phyloP scores from a whole-genome alignment of 441 rosid species.

The Populus hybrid region DNA sequence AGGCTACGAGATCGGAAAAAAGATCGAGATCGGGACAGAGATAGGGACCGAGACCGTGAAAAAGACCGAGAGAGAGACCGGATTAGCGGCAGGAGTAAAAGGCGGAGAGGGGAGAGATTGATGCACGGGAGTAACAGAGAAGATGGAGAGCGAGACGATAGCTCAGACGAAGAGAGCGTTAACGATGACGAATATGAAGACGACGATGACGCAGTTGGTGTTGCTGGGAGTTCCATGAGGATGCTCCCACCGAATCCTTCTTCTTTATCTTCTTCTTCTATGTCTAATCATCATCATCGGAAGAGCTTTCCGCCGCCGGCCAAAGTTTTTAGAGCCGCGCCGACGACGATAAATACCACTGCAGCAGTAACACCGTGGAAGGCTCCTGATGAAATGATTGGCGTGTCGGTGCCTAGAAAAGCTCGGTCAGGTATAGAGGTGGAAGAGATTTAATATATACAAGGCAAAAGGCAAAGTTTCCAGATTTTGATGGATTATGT shows the following conservation, averaged over 20 bases:
- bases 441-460: slow-evolving; percentile 45
- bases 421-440: slow-evolving; percentile 99
- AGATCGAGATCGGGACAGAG: slow-evolving; percentile 49
- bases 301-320: slow-evolving; percentile 68
- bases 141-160: slow-evolving; percentile 65
- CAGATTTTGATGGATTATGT: not conserved
- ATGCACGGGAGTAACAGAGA: slow-evolving; percentile 62
- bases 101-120: slow-evolving; percentile 76
- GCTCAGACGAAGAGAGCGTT: slow-evolving; percentile 49
- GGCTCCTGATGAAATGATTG: slow-evolving; percentile 92
- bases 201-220: slow-evolving; percentile 54
- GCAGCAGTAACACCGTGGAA: slow-evolving; percentile 52
- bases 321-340: slow-evolving; percentile 44
- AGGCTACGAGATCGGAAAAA: slow-evolving; percentile 89
- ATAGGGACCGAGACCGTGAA: slow-evolving; percentile 49
- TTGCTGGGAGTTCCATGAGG: slow-evolving; percentile 48
- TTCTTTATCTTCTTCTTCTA: slow-evolving; percentile 51
- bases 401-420: slow-evolving; percentile 96
- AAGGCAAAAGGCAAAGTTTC: not conserved
- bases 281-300: slow-evolving; percentile 58
- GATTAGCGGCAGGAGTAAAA: slow-evolving; percentile 51
- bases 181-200: slow-evolving; percentile 46
- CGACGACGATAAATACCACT: slow-evolving; percentile 19
- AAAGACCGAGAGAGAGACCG: slow-evolving; percentile 69
- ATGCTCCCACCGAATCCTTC: slow-evolving; percentile 68